Evolutionary conservation across 495 filamentous ascomycete species (phyloP).

Genomic region (Penicillium soppii): DNA sequence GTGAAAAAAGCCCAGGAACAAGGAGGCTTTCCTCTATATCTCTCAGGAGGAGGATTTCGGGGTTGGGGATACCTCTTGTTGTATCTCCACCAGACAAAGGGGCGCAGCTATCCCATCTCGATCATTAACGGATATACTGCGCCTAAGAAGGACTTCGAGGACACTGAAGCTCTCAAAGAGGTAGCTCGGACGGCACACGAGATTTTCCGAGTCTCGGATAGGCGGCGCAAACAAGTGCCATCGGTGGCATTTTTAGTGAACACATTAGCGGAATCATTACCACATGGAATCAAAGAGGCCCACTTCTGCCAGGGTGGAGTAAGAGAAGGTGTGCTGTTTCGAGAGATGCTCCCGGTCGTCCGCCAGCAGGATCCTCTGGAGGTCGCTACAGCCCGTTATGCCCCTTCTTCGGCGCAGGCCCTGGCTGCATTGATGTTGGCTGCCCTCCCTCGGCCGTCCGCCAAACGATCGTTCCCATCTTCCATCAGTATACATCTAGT

Average conservation of each 20-base stretch:
- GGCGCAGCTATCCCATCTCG: slow-evolving; percentile 78
- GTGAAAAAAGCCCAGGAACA: slow-evolving; percentile 34
- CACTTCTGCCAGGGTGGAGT: slow-evolving; percentile 86
- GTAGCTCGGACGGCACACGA: slow-evolving; percentile 42
- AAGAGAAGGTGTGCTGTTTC: slow-evolving; percentile 75
- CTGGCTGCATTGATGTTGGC: slow-evolving; percentile 44
- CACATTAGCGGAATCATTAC: slow-evolving; percentile 65
- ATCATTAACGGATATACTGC: slow-evolving; percentile 80
- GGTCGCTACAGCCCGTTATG: slow-evolving; percentile 55
- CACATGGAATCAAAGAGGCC: slow-evolving; percentile 63
- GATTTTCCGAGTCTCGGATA: slow-evolving; percentile 81
- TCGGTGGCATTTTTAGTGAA: slow-evolving; percentile 79
- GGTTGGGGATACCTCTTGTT: slow-evolving; percentile 82
- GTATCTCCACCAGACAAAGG: slow-evolving; percentile 59
- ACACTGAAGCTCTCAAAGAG: slow-evolving; percentile 57
- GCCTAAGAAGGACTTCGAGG: slow-evolving; percentile 56
- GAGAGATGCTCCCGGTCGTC: slow-evolving; percentile 56
- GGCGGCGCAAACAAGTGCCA: slow-evolving; percentile 76
- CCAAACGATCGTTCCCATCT: slow-evolving; percentile 23
- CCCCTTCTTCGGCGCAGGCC: slow-evolving; percentile 37
- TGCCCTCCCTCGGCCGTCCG: slow-evolving; percentile 38
- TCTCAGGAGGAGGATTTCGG: slow-evolving; percentile 88
- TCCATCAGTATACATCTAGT: slow-evolving; percentile 48
- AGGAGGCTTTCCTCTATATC: slow-evolving; percentile 67
- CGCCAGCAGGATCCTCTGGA: slow-evolving; percentile 65